phyloP scores from a whole-genome alignment of 345 rosid genomes.

The Eucalyptus polyanthemos region DNA sequence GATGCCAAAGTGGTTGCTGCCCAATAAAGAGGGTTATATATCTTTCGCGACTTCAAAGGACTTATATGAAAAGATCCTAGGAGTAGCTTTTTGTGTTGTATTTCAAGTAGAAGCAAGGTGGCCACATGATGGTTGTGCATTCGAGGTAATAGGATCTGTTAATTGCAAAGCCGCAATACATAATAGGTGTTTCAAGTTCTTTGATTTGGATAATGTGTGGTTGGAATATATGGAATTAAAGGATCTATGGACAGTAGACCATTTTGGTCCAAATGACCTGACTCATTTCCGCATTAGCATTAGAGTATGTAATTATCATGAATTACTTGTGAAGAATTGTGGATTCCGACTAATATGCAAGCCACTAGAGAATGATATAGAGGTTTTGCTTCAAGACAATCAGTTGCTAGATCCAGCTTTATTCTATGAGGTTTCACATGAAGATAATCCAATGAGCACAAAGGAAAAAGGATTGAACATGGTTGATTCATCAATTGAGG shows the following conservation, averaged over 20 bases:
- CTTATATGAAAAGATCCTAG: too few relatives aligned
- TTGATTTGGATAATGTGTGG: background rate
- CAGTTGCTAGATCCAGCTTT: background rate
- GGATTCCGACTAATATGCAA: background rate
- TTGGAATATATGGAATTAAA: background rate
- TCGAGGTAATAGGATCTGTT: background rate
- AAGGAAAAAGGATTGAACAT: background rate
- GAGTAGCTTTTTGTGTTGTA: too few relatives aligned
- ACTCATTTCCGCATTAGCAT: background rate
- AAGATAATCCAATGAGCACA: background rate
- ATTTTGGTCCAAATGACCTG: background rate
- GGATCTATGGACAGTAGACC: background rate
- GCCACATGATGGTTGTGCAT: fast-evolving
- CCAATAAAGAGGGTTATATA: too few relatives aligned
- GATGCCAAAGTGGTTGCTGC: too few relatives aligned
- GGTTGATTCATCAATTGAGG: too few relatives aligned
- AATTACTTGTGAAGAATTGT: background rate
- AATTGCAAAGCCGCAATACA: background rate
- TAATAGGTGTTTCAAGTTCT: fast-evolving
- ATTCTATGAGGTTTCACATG: background rate
- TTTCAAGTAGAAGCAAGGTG: background rate
- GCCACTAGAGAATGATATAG: background rate
- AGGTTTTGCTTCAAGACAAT: background rate
- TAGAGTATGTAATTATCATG: background rate
- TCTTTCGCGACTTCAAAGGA: too few relatives aligned